phyloP scores from a whole-genome alignment of 164 flowering plant genomes.

The Vitis rupestris region DNA sequence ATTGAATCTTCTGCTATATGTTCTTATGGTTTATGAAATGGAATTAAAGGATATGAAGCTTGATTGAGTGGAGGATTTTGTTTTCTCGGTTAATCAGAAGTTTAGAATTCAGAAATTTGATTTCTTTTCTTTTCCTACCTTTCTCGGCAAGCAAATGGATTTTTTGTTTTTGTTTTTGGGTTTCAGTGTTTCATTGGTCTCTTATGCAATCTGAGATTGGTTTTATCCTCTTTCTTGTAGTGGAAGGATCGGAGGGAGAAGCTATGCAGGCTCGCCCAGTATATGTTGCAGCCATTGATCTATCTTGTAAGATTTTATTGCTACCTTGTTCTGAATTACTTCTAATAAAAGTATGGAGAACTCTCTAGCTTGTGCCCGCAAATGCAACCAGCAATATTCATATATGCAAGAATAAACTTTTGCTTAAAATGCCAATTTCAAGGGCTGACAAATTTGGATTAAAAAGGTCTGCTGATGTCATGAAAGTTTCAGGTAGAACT shows the following conservation, averaged over 20 bases:
- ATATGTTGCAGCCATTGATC: conserved; percentile 92
- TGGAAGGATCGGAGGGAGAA: conserved; percentile 65
- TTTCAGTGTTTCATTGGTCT: neutral
- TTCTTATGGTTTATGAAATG: neutral
- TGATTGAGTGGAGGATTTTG: too few relatives aligned
- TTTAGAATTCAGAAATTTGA: neutral
- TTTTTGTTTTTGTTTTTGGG: neutral
- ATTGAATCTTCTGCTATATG: neutral
- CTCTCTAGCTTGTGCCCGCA: too few relatives aligned
- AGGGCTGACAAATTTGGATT: too few relatives aligned
- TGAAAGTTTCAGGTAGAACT: too few relatives aligned
- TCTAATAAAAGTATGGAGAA: too few relatives aligned
- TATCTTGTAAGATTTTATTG: conserved; percentile 65
- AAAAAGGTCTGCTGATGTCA: too few relatives aligned
- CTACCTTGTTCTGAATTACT: neutral
- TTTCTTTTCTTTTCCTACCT: neutral
- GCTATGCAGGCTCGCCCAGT: conserved; percentile 78
- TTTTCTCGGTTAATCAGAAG: too few relatives aligned
- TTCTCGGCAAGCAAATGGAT: too few relatives aligned
- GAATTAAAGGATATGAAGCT: too few relatives aligned
- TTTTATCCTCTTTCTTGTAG: conserved; percentile 24
- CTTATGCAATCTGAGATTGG: conserved; percentile 6
- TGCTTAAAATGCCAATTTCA: too few relatives aligned
- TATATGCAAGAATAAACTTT: too few relatives aligned
- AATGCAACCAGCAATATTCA: too few relatives aligned